Evolutionary conservation across 345 rosid species (phyloP).

Genomic region (Pseudoturritis turrita): DNA sequence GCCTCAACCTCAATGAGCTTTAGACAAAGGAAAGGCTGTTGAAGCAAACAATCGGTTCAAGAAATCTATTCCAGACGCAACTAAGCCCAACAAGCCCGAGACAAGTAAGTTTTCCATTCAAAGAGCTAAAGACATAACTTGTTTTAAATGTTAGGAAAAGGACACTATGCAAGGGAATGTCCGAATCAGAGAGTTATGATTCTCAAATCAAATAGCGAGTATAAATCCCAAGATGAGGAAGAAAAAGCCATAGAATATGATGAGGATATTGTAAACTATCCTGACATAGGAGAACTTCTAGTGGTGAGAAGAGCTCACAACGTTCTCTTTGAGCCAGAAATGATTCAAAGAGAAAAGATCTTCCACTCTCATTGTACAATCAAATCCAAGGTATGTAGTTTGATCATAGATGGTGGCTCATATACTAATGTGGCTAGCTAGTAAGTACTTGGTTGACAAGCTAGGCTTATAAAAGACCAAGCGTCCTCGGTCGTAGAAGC

Average conservation of each 20-base stretch:
- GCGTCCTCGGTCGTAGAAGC: neutral
- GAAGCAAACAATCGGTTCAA: accelerated
- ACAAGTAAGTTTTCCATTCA: neutral
- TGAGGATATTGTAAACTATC: neutral
- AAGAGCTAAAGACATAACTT: neutral
- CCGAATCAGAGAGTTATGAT: neutral
- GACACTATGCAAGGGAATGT: neutral
- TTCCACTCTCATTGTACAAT: neutral
- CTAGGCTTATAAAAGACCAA: neutral
- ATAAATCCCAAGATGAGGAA: neutral
- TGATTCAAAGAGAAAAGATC: neutral
- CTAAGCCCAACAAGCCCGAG: neutral
- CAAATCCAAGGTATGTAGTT: neutral
- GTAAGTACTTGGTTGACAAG: neutral
- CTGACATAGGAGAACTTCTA: neutral
- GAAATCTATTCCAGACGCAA: neutral
- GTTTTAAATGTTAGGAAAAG: neutral
- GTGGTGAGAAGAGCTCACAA: neutral
- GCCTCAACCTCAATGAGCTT: neutral
- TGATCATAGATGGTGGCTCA: neutral
- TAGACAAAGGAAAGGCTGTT: neutral
- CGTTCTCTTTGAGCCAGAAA: neutral
- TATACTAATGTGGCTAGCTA: neutral
- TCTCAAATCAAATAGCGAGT: neutral
- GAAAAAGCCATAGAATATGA: neutral